Evolutionary conservation across 495 filamentous ascomycete species (phyloP), one percentile per base, ranked within the genome.

Genomic region (Glonium stellatum): DNA sequence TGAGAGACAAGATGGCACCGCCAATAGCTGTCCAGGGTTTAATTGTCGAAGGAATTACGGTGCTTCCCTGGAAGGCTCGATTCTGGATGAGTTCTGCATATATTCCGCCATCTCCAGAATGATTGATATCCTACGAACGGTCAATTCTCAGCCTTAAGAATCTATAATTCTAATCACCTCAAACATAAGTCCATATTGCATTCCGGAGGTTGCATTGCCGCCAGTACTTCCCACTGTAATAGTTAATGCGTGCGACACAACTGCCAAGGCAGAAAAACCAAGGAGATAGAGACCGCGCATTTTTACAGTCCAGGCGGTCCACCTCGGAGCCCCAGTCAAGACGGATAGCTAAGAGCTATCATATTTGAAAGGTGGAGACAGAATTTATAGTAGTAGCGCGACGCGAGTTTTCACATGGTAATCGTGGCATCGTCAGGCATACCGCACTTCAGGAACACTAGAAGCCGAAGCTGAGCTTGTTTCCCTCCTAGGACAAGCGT

Each of bases 11-110:
- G 12, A 64, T 60, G 12, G 76, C 78, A 22, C 72, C 74, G 25
- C 78, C 78, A 39, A 88, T 71, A 9, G 82, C 62, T 19, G 76
- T 71, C 78, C 86, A 88, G 21, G 85, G 71, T 10, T 74, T 77
- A 5, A 74, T 68, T 2, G 61, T 75, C 6, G 68, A 70, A 27
- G 73, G 72, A 44, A 58, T 68, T 21, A 58, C 46, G 15, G 44
- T 44, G 50, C 54, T 64, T 55, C 81, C 82, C 67, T 86, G 82
- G 57, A 91, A 89, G n/a, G 86, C 87, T 51, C 87, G 81, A 70
- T 90, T 90, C 31, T 76, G 76, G 27, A 90, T 82, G 13, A 90
- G 70, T 65, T 90, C 86, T 31, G 84, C 87, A 63, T 90, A 89
- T 41, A 90, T 81, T 13, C 87, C 87, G 6, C 87, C 87, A 67